Evolutionary conservation across 108 stramenopile species (phyloP).

Genomic region (Seminavis robusta): DNA sequence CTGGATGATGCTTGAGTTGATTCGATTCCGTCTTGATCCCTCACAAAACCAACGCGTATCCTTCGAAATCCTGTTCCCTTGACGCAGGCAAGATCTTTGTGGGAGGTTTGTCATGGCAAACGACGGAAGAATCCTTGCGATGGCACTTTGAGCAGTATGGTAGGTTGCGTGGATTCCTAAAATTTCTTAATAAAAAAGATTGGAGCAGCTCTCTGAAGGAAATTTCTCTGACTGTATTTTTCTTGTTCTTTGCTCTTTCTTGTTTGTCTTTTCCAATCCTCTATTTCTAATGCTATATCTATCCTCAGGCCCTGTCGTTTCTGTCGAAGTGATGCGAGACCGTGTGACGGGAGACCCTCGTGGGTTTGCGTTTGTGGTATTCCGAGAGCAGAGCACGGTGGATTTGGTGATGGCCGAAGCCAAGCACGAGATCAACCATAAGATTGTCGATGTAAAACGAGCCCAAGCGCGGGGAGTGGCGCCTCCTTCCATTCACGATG

Average conservation of each 20-base stretch:
- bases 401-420: constrained; percentile 77
- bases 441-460: constrained; percentile 85
- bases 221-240: too few relatives aligned
- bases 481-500: constrained; percentile 77
- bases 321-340: constrained; percentile 77
- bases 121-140: constrained; percentile 86
- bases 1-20: too few relatives aligned
- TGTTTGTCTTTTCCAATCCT: neutral
- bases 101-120: constrained; percentile 93
- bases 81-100: constrained; percentile 88
- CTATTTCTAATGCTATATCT: neutral
- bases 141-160: constrained; percentile 93
- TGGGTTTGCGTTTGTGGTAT: constrained; percentile 93
- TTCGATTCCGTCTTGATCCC: too few relatives aligned
- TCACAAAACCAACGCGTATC: too few relatives aligned
- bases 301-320: constrained; percentile 8
- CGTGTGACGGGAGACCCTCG: constrained; percentile 85
- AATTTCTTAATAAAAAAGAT: neutral
- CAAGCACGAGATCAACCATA: constrained; percentile 86
- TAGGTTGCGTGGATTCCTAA: constrained; percentile 32
- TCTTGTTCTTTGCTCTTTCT: too few relatives aligned
- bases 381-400: constrained; percentile 66
- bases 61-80: too few relatives aligned
- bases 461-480: constrained; percentile 85
- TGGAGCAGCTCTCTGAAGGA: neutral